These are phyloP conservation scores for Leccinum variicolor DNA, from an alignment of 768 basidiomycete species.

Conservation along the genomic window DNA sequence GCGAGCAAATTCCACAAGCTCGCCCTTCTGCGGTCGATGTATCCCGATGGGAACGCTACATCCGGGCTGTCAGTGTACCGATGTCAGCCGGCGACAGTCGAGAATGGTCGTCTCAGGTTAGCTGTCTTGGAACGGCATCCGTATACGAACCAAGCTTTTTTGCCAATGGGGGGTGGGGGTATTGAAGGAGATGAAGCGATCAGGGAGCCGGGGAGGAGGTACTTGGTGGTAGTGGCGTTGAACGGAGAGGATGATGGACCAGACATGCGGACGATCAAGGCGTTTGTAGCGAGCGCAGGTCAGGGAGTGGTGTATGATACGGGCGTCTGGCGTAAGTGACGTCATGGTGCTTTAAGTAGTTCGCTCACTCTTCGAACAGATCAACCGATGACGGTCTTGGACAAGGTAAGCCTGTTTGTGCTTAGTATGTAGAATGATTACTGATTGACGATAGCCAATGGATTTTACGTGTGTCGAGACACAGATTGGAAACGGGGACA, in stretches of 20 bases:
- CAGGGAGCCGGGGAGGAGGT: slow-evolving; percentile 48
- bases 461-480: slow-evolving; percentile 91
- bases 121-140: slow-evolving; percentile 85
- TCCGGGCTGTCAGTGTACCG: slow-evolving; percentile 81
- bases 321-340: slow-evolving; percentile 85
- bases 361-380: slow-evolving; percentile 45
- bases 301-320: slow-evolving; percentile 87
- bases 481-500: slow-evolving; percentile 79
- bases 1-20: slow-evolving; percentile 94
- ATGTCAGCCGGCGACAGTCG: slow-evolving; percentile 52
- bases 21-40: slow-evolving; percentile 63
- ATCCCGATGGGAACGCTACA: slow-evolving; percentile 57
- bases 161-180: slow-evolving; percentile 79
- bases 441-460: slow-evolving; percentile 46
- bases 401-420: slow-evolving; percentile 45
- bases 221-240: slow-evolving; percentile 84
- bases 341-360: neutral
- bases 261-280: slow-evolving; percentile 68
- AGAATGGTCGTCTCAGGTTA: slow-evolving; percentile 53
- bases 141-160: slow-evolving; percentile 88
- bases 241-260: slow-evolving; percentile 77
- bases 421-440: neutral
- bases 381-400: slow-evolving; percentile 87
- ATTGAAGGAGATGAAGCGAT: slow-evolving; percentile 42
- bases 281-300: slow-evolving; percentile 73